Base-by-base conservation (phyloP, 257 asterid species). In the Prunella vulgaris region DNA sequence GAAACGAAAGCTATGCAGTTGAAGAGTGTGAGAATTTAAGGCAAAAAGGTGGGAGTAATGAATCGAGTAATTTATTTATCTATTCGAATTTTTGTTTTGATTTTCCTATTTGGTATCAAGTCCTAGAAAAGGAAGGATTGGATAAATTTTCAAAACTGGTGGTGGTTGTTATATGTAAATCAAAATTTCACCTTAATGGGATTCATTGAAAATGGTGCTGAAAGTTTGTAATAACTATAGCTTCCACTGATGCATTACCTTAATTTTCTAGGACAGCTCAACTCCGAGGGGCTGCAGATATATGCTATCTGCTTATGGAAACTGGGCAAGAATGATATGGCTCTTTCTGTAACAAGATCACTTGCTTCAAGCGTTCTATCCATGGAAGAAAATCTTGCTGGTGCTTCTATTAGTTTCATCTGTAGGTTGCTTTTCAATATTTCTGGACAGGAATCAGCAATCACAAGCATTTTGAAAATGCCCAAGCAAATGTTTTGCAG, bases 251-350 rank as follows among this genome's bases (percentile, higher is more conserved):
- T 66, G 46, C 51, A 40, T 59, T 79, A 67, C 52, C 71, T 80
- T 77, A 56, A 78, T 75, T 69, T 68, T 81, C 82, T 83, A 93
- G 99, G 99, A 67, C 88, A 87, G 76, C 96, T 93, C 62, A 85
- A 87, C 72, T 53, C 82, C 24, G 85, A 86, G 74, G 86, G 88
- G 63, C 78, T 87, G 73, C 97, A 90, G 77, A 84, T 93, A 76
- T 90, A 87, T 86, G 96, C 96, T 58, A 71, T 88, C 60, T 86
- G 87, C 71, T 81, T 88, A 67, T 88, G 97, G 97, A 80, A 82
- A 78, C 91, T 90, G 69, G 95, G 96, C 68, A 83, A 80, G 81
- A 76, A 77, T 69, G 96, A 93, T 74, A 30, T 79, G 82, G 95
- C 97, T 53, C 79, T 93, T 63, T 81, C 92, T 53, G 79, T 79